Conservation (phyloP, 2,329 filamentous ascomycete genomes). For the Myriosclerotinia scirpicola region DNA sequence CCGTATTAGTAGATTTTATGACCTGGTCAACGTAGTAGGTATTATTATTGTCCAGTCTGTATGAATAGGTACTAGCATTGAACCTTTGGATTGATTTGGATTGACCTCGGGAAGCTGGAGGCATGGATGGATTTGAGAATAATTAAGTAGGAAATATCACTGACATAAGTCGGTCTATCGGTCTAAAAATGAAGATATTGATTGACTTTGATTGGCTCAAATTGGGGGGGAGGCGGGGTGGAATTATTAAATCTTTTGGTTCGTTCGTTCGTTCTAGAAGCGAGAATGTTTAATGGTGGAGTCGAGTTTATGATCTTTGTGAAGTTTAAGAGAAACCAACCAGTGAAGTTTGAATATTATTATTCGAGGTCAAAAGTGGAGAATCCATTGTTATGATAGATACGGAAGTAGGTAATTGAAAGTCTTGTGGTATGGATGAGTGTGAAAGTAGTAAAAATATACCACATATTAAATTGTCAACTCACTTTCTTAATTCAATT, state of each 20-base stretch:
- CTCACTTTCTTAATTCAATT: too few relatives aligned
- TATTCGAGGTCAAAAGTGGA: neutral
- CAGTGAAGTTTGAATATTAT: slow-evolving; percentile 3
- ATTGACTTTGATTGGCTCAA: neutral
- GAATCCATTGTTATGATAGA: neutral
- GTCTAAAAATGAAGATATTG: neutral
- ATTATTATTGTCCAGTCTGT: neutral
- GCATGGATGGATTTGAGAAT: too few relatives aligned
- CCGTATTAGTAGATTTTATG: slow-evolving; percentile 11
- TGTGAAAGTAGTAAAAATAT: too few relatives aligned
- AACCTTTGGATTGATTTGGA: neutral
- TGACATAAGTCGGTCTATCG: slow-evolving; percentile 17
- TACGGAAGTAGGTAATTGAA: too few relatives aligned
- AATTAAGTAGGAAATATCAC: neutral
- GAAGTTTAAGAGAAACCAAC: neutral
- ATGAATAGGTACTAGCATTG: neutral
- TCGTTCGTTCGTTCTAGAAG: slow-evolving; percentile 17
- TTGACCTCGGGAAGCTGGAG: neutral
- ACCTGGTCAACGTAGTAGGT: too few relatives aligned
- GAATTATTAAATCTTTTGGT: neutral
- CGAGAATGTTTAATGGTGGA: slow-evolving; percentile 2
- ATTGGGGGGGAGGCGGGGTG: neutral
- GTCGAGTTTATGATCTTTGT: neutral
- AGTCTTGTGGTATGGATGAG: too few relatives aligned
- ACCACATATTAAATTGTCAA: too few relatives aligned